Percentiles rank a stretch among this genome's conserved stretches.
These are phyloP conservation scores for Magnolia kwangsiensis DNA, from an alignment of 164 flowering plant genomes.

Conservation along the genomic window DNA sequence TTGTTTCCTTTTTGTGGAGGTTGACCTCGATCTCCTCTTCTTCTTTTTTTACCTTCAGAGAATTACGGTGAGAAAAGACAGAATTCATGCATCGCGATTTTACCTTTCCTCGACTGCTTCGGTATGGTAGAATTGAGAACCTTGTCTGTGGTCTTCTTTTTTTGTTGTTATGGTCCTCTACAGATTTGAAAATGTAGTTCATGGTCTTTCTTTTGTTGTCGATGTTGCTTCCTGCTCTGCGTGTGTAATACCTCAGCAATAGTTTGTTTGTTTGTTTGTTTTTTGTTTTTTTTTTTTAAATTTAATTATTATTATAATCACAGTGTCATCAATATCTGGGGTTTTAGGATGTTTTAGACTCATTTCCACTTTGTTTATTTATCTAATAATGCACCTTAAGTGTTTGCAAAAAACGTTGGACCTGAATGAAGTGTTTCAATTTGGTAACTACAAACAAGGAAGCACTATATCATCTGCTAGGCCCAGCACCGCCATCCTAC, in stretches of 20 bases:
- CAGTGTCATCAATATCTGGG: neutral
- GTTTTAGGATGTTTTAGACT: neutral
- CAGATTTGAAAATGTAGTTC: neutral
- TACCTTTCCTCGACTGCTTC: slow-evolving; percentile 40
- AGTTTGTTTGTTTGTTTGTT: neutral
- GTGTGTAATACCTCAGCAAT: neutral
- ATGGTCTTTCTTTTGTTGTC: neutral
- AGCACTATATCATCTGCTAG: neutral
- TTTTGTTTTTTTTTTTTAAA: too few relatives aligned
- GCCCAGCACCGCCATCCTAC: neutral
- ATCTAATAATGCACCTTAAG: neutral
- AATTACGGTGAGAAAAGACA: slow-evolving; percentile 26
- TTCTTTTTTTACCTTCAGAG: slow-evolving; percentile 22
- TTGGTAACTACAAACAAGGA: neutral
- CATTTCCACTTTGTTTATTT: neutral
- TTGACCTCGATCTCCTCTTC: neutral
- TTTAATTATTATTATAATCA: neutral
- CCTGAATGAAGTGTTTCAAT: neutral
- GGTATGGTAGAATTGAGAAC: slow-evolving; percentile 35
- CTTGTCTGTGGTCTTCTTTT: neutral
- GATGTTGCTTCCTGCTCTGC: neutral
- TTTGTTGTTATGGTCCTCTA: neutral
- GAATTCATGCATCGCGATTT: slow-evolving; percentile 20
- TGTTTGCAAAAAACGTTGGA: neutral
- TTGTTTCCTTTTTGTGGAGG: neutral